Conservation (phyloP, 768 basidiomycete genomes). For the Phylloporus scabripes region DNA sequence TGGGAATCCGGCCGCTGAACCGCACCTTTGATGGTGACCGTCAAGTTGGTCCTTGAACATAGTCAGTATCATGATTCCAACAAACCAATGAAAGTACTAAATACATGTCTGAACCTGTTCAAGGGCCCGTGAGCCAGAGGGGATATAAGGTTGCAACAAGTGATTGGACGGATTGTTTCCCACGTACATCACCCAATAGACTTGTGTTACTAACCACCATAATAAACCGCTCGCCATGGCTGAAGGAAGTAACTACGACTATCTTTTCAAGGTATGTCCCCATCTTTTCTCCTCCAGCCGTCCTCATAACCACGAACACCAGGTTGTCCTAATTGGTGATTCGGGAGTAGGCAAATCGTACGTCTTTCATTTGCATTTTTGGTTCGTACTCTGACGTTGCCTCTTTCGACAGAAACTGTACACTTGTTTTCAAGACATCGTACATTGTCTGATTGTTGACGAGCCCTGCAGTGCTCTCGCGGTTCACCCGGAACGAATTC, state of each 20-base stretch:
- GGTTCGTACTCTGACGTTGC: not conserved
- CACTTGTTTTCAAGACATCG: not conserved
- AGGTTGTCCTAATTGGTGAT: constrained; percentile 99
- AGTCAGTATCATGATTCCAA: too few species aligned
- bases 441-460: constrained; percentile 3
- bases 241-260: constrained; percentile 96
- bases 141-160: too few species aligned
- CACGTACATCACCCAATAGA: too few species aligned
- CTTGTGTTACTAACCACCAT: too few species aligned
- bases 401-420: constrained; percentile 31
- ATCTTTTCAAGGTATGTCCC: constrained; percentile 85
- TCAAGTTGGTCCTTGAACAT: too few species aligned
- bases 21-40: too few species aligned
- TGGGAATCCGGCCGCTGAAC: too few species aligned
- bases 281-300: not conserved
- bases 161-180: too few species aligned
- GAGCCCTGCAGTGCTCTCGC: constrained; percentile 76
- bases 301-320: not conserved
- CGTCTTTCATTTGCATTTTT: constrained; percentile 35
- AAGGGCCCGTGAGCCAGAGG: too few species aligned
- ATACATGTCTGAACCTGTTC: too few species aligned
- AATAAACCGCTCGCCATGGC: constrained; percentile 50
- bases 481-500: constrained; percentile 99
- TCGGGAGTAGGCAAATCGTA: constrained; percentile 99
- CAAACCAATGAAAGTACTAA: too few species aligned